Evolutionary conservation across 2,329 filamentous ascomycete genomes (phyloP).

Genomic region (Graphilbum sp.): DNA sequence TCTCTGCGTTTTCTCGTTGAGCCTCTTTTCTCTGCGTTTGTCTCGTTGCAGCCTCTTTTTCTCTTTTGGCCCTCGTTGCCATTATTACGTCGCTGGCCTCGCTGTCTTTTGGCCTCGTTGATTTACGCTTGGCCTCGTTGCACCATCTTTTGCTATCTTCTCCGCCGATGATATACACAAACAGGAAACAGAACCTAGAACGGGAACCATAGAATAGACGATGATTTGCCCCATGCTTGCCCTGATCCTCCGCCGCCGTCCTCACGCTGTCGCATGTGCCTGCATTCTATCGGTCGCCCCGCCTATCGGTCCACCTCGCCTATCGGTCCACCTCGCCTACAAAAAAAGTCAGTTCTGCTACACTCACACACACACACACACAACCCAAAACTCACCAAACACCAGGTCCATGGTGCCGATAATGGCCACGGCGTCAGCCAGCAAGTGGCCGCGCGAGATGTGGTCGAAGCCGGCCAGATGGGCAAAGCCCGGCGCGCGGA

Average conservation of each 20-base stretch:
- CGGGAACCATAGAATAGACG: constrained; percentile 4
- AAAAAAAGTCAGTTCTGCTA: constrained; percentile 31
- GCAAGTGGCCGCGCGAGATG: constrained; percentile 74
- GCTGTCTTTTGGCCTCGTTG: no score
- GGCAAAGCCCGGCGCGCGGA: constrained; percentile 89
- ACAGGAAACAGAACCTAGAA: background rate
- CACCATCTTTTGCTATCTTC: background rate
- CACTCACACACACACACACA: no score
- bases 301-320: no score
- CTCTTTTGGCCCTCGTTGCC: no score
- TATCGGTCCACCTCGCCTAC: constrained; percentile 46
- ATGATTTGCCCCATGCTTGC: background rate
- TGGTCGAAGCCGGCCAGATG: constrained; percentile 93
- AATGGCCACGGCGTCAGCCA: constrained; percentile 92
- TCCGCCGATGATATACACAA: background rate
- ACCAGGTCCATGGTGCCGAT: constrained; percentile 84
- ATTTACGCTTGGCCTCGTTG: no score
- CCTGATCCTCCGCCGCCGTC: no score
- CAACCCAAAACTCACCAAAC: constrained; percentile 55
- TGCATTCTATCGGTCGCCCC: no score
- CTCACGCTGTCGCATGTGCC: no score
- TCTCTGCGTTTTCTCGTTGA: no score
- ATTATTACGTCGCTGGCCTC: no score
- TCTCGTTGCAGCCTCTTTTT: no score
- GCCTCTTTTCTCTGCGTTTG: no score